Evolutionary conservation across 768 basidiomycete species (phyloP).

Genomic region (Hypholoma sublateritium): DNA sequence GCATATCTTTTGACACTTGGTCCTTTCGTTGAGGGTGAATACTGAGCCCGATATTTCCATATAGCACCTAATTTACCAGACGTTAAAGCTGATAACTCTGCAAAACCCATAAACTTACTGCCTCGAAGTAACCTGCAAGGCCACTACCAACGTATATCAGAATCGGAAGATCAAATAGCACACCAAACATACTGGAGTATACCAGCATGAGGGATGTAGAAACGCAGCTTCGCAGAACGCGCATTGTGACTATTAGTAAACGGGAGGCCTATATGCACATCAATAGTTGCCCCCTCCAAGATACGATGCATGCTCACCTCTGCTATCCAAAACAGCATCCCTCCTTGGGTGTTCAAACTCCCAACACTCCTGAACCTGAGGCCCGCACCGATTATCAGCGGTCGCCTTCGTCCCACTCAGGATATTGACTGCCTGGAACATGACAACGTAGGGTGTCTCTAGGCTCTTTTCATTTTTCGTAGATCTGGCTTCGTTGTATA

Average conservation of each 20-base stretch:
- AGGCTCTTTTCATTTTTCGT: constrained; percentile 67
- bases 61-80: constrained; percentile 51
- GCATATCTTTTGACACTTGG: constrained; percentile 89
- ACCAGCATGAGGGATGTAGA: constrained; percentile 94
- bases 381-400: constrained; percentile 67
- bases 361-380: constrained; percentile 94
- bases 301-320: constrained; percentile 46
- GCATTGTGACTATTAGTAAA: constrained; percentile 96
- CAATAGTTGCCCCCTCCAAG: constrained; percentile 3
- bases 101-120: constrained; percentile 34
- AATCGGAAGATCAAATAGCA: not conserved
- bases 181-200: constrained; percentile 63
- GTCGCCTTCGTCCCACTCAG: constrained; percentile 76
- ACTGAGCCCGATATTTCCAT: constrained; percentile 86
- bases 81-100: not conserved
- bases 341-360: constrained; percentile 91
- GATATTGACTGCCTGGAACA: constrained; percentile 93
- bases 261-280: constrained; percentile 62
- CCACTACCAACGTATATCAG: constrained; percentile 44
- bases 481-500: constrained; percentile 79
- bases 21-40: constrained; percentile 92
- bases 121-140: constrained; percentile 96
- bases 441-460: constrained; percentile 98
- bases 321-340: constrained; percentile 71
- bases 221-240: constrained; percentile 80